Evolutionary conservation across 2,329 filamentous ascomycete genomes (phyloP).

Genomic region (Neofusicoccum laricinum): DNA sequence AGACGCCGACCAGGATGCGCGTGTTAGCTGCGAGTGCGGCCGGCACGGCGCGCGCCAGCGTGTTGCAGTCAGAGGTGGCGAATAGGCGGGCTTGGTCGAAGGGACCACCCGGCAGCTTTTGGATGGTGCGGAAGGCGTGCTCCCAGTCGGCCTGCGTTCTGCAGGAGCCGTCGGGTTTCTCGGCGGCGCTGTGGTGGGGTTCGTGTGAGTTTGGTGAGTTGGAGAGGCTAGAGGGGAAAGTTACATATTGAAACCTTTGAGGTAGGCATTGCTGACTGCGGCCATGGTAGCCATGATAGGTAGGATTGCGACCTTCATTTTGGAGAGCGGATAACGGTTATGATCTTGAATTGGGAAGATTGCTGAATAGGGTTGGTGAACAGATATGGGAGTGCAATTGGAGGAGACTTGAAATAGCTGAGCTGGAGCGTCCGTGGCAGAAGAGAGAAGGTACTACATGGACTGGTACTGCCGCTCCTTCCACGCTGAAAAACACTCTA

Average conservation of each 20-base stretch:
- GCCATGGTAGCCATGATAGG: neutral
- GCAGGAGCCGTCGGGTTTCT: constrained; percentile 26
- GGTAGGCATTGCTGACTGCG: constrained; percentile 21
- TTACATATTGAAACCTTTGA: constrained; percentile 28
- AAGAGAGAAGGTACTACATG: neutral
- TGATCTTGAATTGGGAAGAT: neutral
- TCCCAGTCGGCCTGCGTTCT: constrained; percentile 28
- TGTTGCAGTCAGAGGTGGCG: constrained; percentile 27
- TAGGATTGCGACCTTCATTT: neutral
- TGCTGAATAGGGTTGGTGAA: neutral
- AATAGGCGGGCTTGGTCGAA: constrained; percentile 27
- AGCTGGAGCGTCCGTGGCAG: no score
- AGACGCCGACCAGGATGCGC: constrained; percentile 37
- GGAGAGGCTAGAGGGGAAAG: neutral
- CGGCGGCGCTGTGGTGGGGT: constrained; percentile 19
- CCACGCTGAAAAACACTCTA: no score
- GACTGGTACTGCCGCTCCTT: neutral
- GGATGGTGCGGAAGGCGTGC: constrained; percentile 24
- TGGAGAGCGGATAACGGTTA: neutral
- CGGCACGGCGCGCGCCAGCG: constrained; percentile 25
- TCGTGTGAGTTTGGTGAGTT: neutral
- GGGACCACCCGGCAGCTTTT: constrained; percentile 24
- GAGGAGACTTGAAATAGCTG: neutral
- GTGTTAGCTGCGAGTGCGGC: constrained; percentile 34
- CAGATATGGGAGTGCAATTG: neutral